Base-by-base conservation (phyloP, 192 early-diverging fungal genomes). In the Coemansia sp. region DNA sequence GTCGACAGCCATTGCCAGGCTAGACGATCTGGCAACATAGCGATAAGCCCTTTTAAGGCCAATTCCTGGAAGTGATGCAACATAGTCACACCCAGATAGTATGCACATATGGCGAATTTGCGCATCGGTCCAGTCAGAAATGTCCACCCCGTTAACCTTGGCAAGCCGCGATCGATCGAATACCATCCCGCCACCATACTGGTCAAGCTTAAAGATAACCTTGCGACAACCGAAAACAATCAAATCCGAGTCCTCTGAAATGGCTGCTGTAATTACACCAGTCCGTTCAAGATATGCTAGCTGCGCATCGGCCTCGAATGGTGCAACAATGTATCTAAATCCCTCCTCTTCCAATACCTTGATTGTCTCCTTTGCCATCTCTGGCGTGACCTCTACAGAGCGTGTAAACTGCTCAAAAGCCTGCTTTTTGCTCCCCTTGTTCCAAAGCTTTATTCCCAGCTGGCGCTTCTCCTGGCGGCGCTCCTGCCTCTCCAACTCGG, bases 251-350 rank as follows among this genome's bases (percentile, higher is more conserved):
- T 99, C 97, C 70, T 97, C 95, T 0, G 95, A 94, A 11, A 99
- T 84, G 12, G 92, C 81, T 6, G 92, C 95, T 15, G 81, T 56
- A 9, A 93, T 87, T 11, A 88, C 15, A 1, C 86, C 86, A 18
- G 59, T 67, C 9, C 83, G 69, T 34, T 90, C 84, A 13, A 99
- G 71, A 59, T 83, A 97, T 0, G 91, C 89, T 43, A 99, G 70
- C 71, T 99, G 97, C 9, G 95, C 91, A 61, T 99, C 97, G 0
- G 97, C 97, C 68, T 99, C 97, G 58, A 93, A 99, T 0, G 97
- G 97, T 3, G 97, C 93, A 0, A 97, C 92, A 0, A 96, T 64
- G 73, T 83, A 95, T 27, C 85, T 69, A 24, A 99, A 80, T 10
- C 83, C 78, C 44, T 79, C 78, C n/a, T 57, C 56, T 19, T 80